Evolutionary conservation across 305 asterid species (phyloP), one percentile per base, ranked within the genome.

Genomic region (Rubia balearica): DNA sequence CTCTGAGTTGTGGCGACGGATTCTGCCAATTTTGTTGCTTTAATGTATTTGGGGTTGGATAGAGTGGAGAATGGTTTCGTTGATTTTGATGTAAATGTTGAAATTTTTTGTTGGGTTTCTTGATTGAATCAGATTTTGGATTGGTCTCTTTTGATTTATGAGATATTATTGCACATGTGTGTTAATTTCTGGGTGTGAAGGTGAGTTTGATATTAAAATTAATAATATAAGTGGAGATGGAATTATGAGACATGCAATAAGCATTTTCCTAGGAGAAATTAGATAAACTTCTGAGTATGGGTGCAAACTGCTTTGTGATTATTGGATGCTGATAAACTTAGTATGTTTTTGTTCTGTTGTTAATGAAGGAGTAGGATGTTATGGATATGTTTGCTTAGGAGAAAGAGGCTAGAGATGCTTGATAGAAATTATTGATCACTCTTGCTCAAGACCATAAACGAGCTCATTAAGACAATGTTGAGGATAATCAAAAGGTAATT

Each of bases 371-470:
- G 45, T 82, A 95, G 98, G 96, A 88, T 84, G 88, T 90, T 43
- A 71, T 92, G 77, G 94, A 92, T 80, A 82, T 82, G 68, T 80
- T 90, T 70, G 69, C 76, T 10, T 81, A 82, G 79, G 99, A 92
- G 81, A 90, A 82, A 76, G 97, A 90, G 43, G 82, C 85, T 24
- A 84, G 89, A 82, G 70, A 76, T 42, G 86, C 92, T 17, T 83
- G 85, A 27, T 97, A 95, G 84, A 84, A 82, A 81, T 73, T 75
- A 72, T 97, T 87, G 78, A 81, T 85, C 73, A 85, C 96, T 65
- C 82, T 87, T 59, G 75, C 85, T 12, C 97, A 90, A 74, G 97
- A 92, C 73, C 92, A 89, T 62, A 84, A 74, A 79, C 83, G 92
- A 85, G 76, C 88, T 76, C 95, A 87, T 69, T 81, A 76, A 57